Conservation (phyloP, 2,329 filamentous ascomycete genomes). For the Cladosporium sp. region DNA sequence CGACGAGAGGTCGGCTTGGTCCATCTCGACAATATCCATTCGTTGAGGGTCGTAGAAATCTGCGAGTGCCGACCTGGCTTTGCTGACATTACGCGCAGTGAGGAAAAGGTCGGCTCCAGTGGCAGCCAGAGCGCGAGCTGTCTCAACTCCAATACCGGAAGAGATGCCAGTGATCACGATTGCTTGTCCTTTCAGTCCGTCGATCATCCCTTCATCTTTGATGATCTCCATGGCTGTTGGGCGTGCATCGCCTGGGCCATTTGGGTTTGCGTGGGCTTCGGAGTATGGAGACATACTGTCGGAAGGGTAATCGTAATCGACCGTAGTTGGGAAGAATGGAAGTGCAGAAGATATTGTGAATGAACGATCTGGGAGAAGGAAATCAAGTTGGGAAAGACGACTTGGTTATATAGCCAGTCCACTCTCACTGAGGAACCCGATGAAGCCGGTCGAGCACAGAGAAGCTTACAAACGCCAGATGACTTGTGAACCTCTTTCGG, state of each 20-base stretch:
- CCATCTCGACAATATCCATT: background rate
- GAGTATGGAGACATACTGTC: constrained; percentile 1
- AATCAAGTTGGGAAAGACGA: too few relatives aligned
- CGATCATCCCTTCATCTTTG: constrained; percentile 33
- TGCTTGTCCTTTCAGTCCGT: constrained; percentile 41
- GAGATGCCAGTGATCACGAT: constrained; percentile 49
- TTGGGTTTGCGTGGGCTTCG: constrained; percentile 39
- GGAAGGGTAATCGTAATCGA: too few relatives aligned
- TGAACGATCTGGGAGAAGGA: too few relatives aligned
- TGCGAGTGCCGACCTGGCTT: constrained; percentile 37
- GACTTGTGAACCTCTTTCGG: too few relatives aligned
- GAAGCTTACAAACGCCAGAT: too few relatives aligned
- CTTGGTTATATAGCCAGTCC: too few relatives aligned
- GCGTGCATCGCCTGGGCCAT: constrained; percentile 34
- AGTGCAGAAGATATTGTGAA: too few relatives aligned
- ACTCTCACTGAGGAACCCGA: too few relatives aligned
- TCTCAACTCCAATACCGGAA: constrained; percentile 50
- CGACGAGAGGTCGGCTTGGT: background rate
- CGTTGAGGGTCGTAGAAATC: background rate
- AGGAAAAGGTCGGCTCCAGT: constrained; percentile 51
- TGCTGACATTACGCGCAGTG: constrained; percentile 47
- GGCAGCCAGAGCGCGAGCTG: constrained; percentile 46
- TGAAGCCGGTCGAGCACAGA: too few relatives aligned
- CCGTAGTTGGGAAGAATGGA: too few relatives aligned
- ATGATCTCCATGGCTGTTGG: constrained; percentile 34